Evolutionary conservation across 352 stramenopile genomes (phyloP).

Genomic region (Phytophthora pluvialis): DNA sequence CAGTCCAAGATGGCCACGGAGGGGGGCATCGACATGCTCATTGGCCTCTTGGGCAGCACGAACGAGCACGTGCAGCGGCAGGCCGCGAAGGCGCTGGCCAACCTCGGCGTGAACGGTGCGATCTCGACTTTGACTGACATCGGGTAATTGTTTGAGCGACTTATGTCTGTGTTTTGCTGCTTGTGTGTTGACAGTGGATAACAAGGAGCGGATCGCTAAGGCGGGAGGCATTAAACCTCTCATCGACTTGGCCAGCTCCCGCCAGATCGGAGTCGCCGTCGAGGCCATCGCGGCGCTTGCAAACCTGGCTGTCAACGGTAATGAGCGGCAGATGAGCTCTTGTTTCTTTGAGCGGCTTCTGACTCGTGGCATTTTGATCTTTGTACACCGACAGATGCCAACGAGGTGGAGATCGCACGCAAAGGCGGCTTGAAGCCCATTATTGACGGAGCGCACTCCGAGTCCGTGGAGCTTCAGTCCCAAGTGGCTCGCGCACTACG

Average conservation of each 20-base stretch:
- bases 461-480: conserved; percentile 87
- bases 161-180: neutral
- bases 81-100: conserved; percentile 93
- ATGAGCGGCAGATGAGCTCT: neutral
- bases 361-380: conserved; percentile 2
- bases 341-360: neutral
- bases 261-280: conserved; percentile 85
- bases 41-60: conserved; percentile 84
- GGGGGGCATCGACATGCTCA: conserved; percentile 94
- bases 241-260: conserved; percentile 81
- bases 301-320: conserved; percentile 95
- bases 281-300: conserved; percentile 94
- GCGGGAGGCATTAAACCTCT: conserved; percentile 90
- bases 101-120: conserved; percentile 91
- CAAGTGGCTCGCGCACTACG: conserved; percentile 91
- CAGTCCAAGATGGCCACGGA: conserved; percentile 94
- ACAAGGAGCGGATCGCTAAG: conserved; percentile 94
- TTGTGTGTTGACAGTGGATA: conserved; percentile 66
- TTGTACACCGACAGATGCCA: conserved; percentile 69
- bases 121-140: neutral
- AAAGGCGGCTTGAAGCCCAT: conserved; percentile 91
- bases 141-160: neutral
- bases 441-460: conserved; percentile 81
- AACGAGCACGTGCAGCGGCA: conserved; percentile 93
- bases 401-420: conserved; percentile 92